phyloP scores from a whole-genome alignment of 108 stramenopile species.

The Stephanodiscus minutulus region DNA sequence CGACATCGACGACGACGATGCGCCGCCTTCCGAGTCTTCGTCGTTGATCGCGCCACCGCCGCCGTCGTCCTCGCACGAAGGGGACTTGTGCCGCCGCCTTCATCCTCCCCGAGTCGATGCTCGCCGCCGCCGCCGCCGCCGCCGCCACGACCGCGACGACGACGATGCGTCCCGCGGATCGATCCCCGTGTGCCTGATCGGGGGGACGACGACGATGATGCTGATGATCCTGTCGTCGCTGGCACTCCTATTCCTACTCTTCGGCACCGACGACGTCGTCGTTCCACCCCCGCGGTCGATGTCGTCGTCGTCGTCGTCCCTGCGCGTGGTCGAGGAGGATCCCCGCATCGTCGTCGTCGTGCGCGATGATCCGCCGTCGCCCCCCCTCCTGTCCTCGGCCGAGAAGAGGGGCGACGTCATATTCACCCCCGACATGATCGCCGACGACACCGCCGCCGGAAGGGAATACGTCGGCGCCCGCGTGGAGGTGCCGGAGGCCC shows the following conservation, averaged over 20 bases:
- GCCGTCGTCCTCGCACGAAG: too few species aligned
- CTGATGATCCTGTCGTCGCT: slow-evolving; percentile 35
- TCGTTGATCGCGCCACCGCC: too few species aligned
- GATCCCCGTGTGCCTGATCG: slow-evolving; percentile 33
- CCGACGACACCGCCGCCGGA: not conserved
- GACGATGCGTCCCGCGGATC: too few species aligned
- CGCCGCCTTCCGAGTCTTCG: not conserved
- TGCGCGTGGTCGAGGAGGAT: slow-evolving; percentile 46
- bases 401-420: not conserved
- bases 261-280: not conserved
- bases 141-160: slow-evolving; percentile 3
- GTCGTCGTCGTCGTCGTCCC: not conserved
- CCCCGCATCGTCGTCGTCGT: slow-evolving; percentile 50
- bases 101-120: too few species aligned
- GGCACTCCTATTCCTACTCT: not conserved
- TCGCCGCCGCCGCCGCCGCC: not conserved
- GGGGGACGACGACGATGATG: slow-evolving; percentile 69
- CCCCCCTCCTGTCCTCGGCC: slow-evolving; percentile 1
- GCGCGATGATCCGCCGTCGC: not conserved
- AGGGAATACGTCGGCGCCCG: not conserved
- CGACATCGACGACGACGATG: too few species aligned
- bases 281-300: slow-evolving; percentile 7
- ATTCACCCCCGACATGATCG: not conserved
- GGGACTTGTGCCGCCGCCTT: too few species aligned
- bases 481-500: slow-evolving; percentile 25